Conservation (phyloP, 2,329 filamentous ascomycete species). For the Cadophora sp. region DNA sequence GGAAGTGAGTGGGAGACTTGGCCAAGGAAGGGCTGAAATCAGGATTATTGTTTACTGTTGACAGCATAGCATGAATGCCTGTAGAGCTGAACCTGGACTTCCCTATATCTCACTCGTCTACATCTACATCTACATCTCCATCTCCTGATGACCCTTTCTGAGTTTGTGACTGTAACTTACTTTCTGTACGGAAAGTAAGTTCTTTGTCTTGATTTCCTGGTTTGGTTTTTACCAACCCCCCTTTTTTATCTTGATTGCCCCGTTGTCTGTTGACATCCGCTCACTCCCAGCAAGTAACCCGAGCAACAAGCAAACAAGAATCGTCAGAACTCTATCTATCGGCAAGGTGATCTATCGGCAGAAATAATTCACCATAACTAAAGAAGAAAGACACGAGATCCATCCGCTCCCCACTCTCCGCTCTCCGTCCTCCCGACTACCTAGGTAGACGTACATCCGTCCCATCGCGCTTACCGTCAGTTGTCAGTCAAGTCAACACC, state of each 20-base stretch:
- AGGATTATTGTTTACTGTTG: conserved; percentile 11
- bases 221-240: background rate
- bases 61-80: background rate
- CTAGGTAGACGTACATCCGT: too few relatives aligned
- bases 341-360: too few relatives aligned
- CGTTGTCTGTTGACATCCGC: background rate
- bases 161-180: background rate
- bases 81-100: background rate
- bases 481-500: background rate
- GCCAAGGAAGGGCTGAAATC: conserved; percentile 2
- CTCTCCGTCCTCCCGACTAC: background rate
- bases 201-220: background rate
- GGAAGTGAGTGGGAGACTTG: background rate
- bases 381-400: conserved; percentile 1
- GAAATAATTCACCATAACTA: too few relatives aligned
- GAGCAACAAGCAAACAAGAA: background rate
- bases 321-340: conserved; percentile 1
- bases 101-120: background rate
- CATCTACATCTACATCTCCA: background rate
- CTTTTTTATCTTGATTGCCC: background rate
- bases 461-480: conserved; percentile 1
- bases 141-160: background rate
- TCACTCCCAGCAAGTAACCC: background rate
- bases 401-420: background rate
- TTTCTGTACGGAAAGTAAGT: too few relatives aligned